Base-by-base conservation (phyloP, 345 rosid species). In the Stellera chamaejasme region DNA sequence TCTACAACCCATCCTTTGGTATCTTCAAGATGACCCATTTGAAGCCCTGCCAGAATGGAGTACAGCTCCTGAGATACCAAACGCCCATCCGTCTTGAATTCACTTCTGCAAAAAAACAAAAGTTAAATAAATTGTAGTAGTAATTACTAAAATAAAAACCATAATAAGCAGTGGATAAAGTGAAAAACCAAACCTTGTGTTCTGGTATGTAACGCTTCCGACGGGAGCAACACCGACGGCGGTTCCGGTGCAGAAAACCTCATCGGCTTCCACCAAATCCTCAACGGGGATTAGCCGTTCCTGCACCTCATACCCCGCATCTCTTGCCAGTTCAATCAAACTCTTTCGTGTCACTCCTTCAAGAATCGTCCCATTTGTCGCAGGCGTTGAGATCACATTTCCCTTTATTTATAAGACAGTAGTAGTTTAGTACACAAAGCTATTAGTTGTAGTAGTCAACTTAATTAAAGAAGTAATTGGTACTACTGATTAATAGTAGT, bases 191-290 rank as follows among this genome's bases (percentile, higher is more conserved):
- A 13, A 85, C 96, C 83, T 80, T 54, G 59, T 74, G 50, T 77
- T 79, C 56, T 77, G 70, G 62, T 74, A 69, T 4, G 92, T 84
- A 45, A 84, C 64, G 50, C 84, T 79, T 43, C 84, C 88, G 11
- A 84, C 92, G 10, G 88, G 47, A 52, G 84, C 90, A 54, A 81
- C 84, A 51, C 82, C 86, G 14, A 69, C 79, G 2, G 93, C 96
- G 10, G 93, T 82, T 66, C 96, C 96, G 1, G 88, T 88, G 77
- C 93, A 88, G 54, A 88, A 88, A n/a, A 84, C 86, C 77, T 88
- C 88, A 25, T 75, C 76, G 10, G 88, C 90, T 9, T 71, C 75
- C 27, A 69, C 59, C 59, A 84, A 41, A 44, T 84, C 93, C 15
- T 81, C 96, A 41, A 84, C 74, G 0, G 71, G 65, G 63, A 88